Conservation (phyloP, 108 stramenopile species). For the Aureococcus anophagefferens region DNA sequence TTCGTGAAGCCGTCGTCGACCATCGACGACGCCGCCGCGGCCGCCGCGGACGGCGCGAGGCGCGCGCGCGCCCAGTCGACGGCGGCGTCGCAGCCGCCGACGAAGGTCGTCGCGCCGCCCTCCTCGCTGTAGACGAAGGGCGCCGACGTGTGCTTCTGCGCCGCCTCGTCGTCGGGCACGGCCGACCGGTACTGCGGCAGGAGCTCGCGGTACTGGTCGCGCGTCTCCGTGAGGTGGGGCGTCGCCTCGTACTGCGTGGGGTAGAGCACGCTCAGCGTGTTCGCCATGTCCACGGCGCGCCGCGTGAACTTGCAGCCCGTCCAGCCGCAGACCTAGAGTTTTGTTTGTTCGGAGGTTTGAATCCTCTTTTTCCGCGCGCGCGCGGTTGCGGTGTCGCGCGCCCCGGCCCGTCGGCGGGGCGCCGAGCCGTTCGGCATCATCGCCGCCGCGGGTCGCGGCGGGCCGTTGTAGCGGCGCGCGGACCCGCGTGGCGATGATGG, state of each 20-base stretch:
- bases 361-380: too few relatives aligned
- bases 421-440: too few relatives aligned
- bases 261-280: not conserved
- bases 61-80: conserved; percentile 37
- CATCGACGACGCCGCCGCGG: conserved; percentile 24
- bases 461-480: too few relatives aligned
- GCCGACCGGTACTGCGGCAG: not conserved
- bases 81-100: conserved; percentile 73
- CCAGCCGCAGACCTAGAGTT: conserved; percentile 1
- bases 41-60: not conserved
- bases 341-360: too few relatives aligned
- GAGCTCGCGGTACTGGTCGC: not conserved
- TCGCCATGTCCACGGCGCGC: not conserved
- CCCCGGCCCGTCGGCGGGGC: too few relatives aligned
- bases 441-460: too few relatives aligned
- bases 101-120: conserved; percentile 32
- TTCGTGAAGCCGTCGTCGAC: conserved; percentile 52
- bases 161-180: conserved; percentile 2
- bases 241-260: not conserved
- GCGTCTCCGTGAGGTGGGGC: not conserved
- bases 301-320: not conserved
- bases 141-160: conserved; percentile 37
- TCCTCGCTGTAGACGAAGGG: conserved; percentile 56
- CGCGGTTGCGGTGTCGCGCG: too few relatives aligned
- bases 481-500: too few relatives aligned